Base-by-base conservation (phyloP, 1,284 basidiomycete species). In the Apiotrichum akiyoshidainum region DNA sequence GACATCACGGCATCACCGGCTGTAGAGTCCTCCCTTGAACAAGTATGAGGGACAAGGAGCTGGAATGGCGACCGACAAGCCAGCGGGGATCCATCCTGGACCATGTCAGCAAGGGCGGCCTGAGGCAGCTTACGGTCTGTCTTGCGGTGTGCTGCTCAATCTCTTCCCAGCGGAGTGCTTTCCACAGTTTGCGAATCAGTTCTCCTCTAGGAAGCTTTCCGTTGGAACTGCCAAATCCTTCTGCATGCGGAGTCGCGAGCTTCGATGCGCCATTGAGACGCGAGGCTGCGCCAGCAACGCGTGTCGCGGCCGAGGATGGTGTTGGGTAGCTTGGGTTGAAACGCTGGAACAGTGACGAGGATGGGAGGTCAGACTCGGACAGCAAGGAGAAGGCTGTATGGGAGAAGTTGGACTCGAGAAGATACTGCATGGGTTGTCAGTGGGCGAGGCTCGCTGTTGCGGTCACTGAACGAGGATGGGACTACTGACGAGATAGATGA, bases 371-470 rank as follows among this genome's bases (percentile, higher is more conserved):
- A 3, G 74, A 72, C 57, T 77, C 76, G 17, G 68, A 61, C 0
- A 74, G 64, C 11, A 77, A 57, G 13, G 71, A 62, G 64, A 74
- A 77, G 2, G 76, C 76, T 2, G 74, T 71, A 56, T 77, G 76
- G 17, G 68, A 52, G 54, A 77, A 71, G 60, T 74, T 73, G 16
- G 73, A 75, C 54, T 77, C 76, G 51, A 74, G 65, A 21, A 77
- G 67, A 41, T 77, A 77, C 72, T 73, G 54, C 8, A 6, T 22
- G 34, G 26, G 7, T 3, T 31, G 26, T 31, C 26, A 31, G 26
- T 31, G 26, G 26, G 26, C n/a, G n/a, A n/a, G n/a, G n/a, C n/a
- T n/a, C n/a, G 26, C 26, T 31, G 26, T 13, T 52, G 34, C 17
- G 17, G 37, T 34, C 5, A 22, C 17, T 21, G 19, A 19, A 37